These are phyloP conservation scores for Saccharomycopsis sp. DNA, from an alignment of 805 yeast genomes.

Conservation along the genomic window DNA sequence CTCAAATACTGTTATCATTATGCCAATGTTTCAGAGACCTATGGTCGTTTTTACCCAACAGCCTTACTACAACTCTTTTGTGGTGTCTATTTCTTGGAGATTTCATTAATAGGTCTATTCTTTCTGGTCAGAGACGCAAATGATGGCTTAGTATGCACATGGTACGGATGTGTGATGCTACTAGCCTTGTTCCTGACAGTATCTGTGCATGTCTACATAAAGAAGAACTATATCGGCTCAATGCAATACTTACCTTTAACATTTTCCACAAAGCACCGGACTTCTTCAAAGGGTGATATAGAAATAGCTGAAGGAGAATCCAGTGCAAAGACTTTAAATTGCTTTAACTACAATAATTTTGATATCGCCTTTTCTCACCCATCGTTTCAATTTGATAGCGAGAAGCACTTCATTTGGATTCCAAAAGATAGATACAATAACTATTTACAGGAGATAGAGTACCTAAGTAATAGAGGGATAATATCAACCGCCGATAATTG, in stretches of 20 bases:
- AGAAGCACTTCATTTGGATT: conserved; percentile 34
- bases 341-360: conserved; percentile 8
- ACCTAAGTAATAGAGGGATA: conserved; percentile 24
- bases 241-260: conserved; percentile 34
- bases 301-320: conserved; percentile 5
- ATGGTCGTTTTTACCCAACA: conserved; percentile 64
- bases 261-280: conserved; percentile 2
- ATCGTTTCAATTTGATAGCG: conserved; percentile 14
- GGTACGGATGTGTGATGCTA: conserved; percentile 49
- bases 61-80: conserved; percentile 73
- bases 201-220: conserved; percentile 49
- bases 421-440: conserved; percentile 36
- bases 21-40: conserved; percentile 51
- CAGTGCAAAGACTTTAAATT: conserved; percentile 6
- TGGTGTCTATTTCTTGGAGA: conserved; percentile 77
- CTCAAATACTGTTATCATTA: conserved; percentile 50
- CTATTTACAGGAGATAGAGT: conserved; percentile 24
- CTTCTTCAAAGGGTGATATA: conserved; percentile 3
- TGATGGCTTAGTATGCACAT: conserved; percentile 37
- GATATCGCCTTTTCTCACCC: conserved; percentile 23
- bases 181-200: conserved; percentile 46
- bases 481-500: conserved; percentile 22
- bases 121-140: conserved; percentile 49
- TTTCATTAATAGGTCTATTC: conserved; percentile 71
- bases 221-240: conserved; percentile 34